Base-by-base conservation (phyloP, 345 rosid genomes). In the Bruguiera parviflora region DNA sequence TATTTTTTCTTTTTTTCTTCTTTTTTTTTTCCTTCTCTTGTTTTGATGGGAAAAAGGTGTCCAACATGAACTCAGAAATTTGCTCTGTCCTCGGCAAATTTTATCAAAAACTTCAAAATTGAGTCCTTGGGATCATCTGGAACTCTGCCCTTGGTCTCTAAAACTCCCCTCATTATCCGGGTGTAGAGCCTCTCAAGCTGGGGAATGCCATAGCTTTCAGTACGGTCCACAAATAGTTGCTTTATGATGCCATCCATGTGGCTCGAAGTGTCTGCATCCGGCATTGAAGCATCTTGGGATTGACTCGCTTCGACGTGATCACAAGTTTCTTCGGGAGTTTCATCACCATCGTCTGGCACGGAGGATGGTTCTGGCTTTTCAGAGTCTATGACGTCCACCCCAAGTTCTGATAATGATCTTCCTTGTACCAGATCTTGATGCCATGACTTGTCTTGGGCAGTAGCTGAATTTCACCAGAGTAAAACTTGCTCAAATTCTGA, bases 171-270 rank as follows among this genome's bases (percentile, higher is more conserved):
- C 87, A 96, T 82, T 66, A 92, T 73, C 19, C 89, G 84, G 0
- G 87, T 78, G 71, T 96, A 96, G 2, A 90, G 80, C 84, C 91
- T 89, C 81, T 96, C 98, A 33, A 92, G 97, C 82, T 85, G 90
- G 9, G 98, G 97, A 58, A 95, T 85, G 71, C 78, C 82, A 57
- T 86, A 85, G 68, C 77, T 80, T 53, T 83, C 88, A 1, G 89
- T 92, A 15, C 77, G 82, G 67, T 81, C 86, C 78, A 89, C 63
- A 15, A 90, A 75, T 27, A 77, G 61, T 74, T 61, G 74, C 83
- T 43, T 43, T 3, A 87, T 90, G 6, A 79, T 70, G 0, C 78
- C 27, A 71, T 87, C 86, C 52, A 71, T 82, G 19, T 82, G 80
- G 47, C 68, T 71, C 18, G 84, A 71, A 5, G 79, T 67, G 59